Base-by-base conservation (phyloP, 179 eudicot species). In the Silene coronaria region DNA sequence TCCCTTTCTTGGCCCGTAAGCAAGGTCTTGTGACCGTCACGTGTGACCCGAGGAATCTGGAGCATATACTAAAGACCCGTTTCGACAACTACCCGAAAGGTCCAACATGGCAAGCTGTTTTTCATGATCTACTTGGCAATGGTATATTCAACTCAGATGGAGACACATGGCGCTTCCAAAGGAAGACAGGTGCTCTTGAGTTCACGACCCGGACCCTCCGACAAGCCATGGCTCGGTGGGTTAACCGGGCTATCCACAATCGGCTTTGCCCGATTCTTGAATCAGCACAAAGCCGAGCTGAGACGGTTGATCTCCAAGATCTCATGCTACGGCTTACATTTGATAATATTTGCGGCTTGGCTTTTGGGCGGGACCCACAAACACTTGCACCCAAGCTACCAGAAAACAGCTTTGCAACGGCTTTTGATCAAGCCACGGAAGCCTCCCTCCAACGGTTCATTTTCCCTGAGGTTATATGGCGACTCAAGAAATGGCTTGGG, bases 181-280 rank as follows among this genome's bases (percentile, higher is more conserved):
- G 98, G 73, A 93, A 91, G 85, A 93, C 98, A 0, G 97, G 97
- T 22, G 98, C 98, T 0, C 89, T 93, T 12, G 98, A 93, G 89
- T 93, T 93, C 86, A 93, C 98, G 0, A 93, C 98, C 0, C 82
- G 98, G 58, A 93, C 97, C 2, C 87, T 93, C n/a, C 89, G 91
- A 1, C 97, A 89, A 17, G 98, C 97, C 78, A 93, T 93, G 98
- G 98, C 90, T 53, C 79, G 93, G 77, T 93, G 98, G 98, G 95
- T 93, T 17, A 90, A 82, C 77, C 90, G 91, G 45, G 88, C 98
- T 77, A 91, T 93, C 59, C 72, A 83, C 62, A 55, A 60, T 1
- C 80, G 98, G 77, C 87, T 93, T 17, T 83, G 88, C 38, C 98
- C 96, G 13, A 82, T 93, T 7, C 82, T 93, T 0, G 67, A 81